A percentile compares a stretch with the other conserved stretches of the same genome.
These are phyloP conservation scores for Staphylotrichum longicolle DNA, from an alignment of 495 filamentous ascomycete species.

Conservation along the genomic window DNA sequence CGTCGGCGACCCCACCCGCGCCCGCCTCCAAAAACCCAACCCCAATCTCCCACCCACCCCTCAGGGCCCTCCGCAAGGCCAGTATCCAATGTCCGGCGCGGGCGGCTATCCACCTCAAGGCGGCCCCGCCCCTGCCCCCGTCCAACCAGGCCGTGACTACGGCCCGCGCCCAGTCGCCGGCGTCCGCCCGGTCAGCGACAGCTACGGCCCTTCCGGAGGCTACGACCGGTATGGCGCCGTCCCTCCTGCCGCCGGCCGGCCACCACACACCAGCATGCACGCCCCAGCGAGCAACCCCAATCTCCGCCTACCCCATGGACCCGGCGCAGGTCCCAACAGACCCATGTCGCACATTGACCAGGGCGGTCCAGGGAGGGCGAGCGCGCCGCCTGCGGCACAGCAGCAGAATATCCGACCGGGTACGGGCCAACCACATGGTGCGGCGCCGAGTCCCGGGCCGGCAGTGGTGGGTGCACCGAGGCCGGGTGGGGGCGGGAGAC, in stretches of 20 bases:
- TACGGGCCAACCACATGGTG: not conserved
- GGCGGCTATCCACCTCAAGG: slow-evolving; percentile 17
- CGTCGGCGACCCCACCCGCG: slow-evolving; percentile 30
- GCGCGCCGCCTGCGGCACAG: slow-evolving; percentile 32
- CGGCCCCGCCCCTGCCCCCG: not conserved
- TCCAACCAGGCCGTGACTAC: slow-evolving; percentile 13
- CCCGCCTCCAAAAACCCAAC: slow-evolving; percentile 41
- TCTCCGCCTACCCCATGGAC: slow-evolving; percentile 22
- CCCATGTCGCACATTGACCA: not conserved
- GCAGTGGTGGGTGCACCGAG: not conserved
- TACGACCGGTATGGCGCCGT: slow-evolving; percentile 25
- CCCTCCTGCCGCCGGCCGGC: slow-evolving; percentile 16
- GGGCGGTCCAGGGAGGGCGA: slow-evolving; percentile 27
- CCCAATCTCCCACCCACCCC: slow-evolving; percentile 24
- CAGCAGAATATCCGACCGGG: slow-evolving; percentile 18
- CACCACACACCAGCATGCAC: slow-evolving; percentile 5
- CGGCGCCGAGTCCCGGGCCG: slow-evolving; percentile 1
- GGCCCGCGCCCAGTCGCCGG: slow-evolving; percentile 10
- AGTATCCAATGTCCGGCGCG: slow-evolving; percentile 22
- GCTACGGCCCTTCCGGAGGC: slow-evolving; percentile 17
- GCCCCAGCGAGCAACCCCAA: slow-evolving; percentile 17
- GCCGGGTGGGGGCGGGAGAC: not conserved
- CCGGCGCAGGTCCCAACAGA: too few species aligned
- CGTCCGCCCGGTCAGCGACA: slow-evolving; percentile 33
- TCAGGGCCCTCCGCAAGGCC: slow-evolving; percentile 32